A percentile compares a stretch with the other conserved stretches of the same genome.
Conservation (phyloP, 805 yeast genomes). For the Yamadazyma scolyti region DNA sequence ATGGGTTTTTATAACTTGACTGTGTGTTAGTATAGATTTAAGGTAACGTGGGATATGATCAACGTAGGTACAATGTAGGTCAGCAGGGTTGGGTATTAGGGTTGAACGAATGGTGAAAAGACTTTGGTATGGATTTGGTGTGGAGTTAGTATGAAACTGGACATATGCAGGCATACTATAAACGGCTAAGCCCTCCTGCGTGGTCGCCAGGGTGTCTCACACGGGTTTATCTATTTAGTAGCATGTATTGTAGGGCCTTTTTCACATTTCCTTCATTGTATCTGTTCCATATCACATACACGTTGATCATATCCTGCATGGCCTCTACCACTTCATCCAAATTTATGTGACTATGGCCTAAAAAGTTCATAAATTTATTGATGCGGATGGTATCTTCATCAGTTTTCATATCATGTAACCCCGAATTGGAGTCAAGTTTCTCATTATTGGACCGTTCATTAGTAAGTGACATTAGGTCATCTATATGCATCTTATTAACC, state of each 20-base stretch:
- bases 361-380: slow-evolving; percentile 56
- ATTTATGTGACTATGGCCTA: slow-evolving; percentile 75
- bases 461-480: slow-evolving; percentile 30
- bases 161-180: too few relatives aligned
- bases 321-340: slow-evolving; percentile 75
- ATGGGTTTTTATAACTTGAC: too few relatives aligned
- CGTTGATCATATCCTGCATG: slow-evolving; percentile 75
- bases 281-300: slow-evolving; percentile 85
- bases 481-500: slow-evolving; percentile 25
- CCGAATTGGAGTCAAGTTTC: slow-evolving; percentile 2
- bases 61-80: too few relatives aligned
- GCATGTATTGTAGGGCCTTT: slow-evolving; percentile 43
- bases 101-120: too few relatives aligned
- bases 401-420: slow-evolving; percentile 23
- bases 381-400: slow-evolving; percentile 44
- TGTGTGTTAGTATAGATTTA: too few relatives aligned
- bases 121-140: too few relatives aligned
- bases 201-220: too few relatives aligned
- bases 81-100: too few relatives aligned
- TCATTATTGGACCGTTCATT: slow-evolving; percentile 2
- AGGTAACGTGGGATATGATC: too few relatives aligned
- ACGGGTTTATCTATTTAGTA: slow-evolving; percentile 26
- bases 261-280: slow-evolving; percentile 67
- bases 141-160: too few relatives aligned
- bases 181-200: too few relatives aligned